Evolutionary conservation across 192 early-diverging fungal genomes (phyloP).

Genomic region (Umbelopsis sp.): DNA sequence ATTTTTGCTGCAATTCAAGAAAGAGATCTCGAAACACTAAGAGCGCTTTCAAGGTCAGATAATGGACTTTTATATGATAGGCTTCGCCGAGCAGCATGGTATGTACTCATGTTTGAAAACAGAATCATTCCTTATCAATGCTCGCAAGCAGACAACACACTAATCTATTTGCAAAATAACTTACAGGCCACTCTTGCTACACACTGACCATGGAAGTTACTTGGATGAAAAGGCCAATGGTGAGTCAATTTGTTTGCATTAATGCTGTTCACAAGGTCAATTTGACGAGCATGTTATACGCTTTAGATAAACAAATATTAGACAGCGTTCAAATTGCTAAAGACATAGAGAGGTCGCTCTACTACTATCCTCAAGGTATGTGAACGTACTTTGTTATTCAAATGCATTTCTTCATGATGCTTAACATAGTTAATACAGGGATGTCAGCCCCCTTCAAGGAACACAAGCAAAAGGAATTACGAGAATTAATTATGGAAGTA

Average conservation of each 20-base stretch:
- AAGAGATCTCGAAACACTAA: conserved; percentile 28
- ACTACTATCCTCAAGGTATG: conserved; percentile 43
- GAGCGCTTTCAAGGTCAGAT: conserved; percentile 19
- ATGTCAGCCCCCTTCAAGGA: conserved; percentile 37
- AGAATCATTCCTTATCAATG: neutral
- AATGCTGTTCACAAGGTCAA: neutral
- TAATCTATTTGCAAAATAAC: neutral
- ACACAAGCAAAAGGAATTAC: conserved; percentile 52
- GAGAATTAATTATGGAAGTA: conserved; percentile 46
- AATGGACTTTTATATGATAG: conserved; percentile 27
- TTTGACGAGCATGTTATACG: no score
- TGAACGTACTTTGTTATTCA: neutral
- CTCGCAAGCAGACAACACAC: neutral
- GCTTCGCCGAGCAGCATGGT: conserved; percentile 33
- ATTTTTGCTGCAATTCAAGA: conserved; percentile 23
- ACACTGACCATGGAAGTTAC: conserved; percentile 38
- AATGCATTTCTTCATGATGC: neutral
- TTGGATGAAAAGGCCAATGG: conserved; percentile 40
- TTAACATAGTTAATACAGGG: conserved; percentile 7
- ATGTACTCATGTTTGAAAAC: neutral
- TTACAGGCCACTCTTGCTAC: conserved; percentile 41
- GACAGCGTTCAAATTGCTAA: conserved; percentile 40
- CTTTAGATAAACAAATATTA: conserved; percentile 34
- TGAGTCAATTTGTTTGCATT: conserved; percentile 1
- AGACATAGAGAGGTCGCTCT: conserved; percentile 42